phyloP scores from a whole-genome alignment of 2,329 filamentous ascomycete genomes.

The Fusarium lyarnte region DNA sequence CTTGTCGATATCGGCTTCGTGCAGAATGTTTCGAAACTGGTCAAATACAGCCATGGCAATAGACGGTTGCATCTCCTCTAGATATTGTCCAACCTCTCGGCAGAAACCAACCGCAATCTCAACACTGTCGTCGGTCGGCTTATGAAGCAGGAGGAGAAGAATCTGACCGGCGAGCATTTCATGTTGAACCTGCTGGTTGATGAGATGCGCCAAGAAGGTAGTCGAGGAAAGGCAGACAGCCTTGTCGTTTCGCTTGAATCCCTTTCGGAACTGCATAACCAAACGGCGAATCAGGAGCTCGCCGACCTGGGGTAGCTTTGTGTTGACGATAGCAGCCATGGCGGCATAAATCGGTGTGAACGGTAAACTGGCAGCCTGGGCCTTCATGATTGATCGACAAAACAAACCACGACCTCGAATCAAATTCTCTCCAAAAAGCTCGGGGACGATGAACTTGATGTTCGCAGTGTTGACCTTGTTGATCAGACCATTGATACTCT shows the following conservation, averaged over 20 bases:
- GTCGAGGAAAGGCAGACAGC: slow-evolving; percentile 92
- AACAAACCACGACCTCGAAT: slow-evolving; percentile 91
- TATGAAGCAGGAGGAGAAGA: slow-evolving; percentile 87
- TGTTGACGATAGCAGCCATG: slow-evolving; percentile 96
- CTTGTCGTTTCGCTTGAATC: slow-evolving; percentile 96
- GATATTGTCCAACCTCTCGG: slow-evolving; percentile 89
- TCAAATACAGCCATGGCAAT: slow-evolving; percentile 94
- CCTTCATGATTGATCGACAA: slow-evolving; percentile 97
- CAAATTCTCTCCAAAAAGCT: slow-evolving; percentile 94
- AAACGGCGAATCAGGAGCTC: slow-evolving; percentile 87
- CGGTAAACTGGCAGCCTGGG: slow-evolving; percentile 92
- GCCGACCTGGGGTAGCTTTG: slow-evolving; percentile 93
- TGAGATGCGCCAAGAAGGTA: slow-evolving; percentile 93
- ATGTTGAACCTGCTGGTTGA: slow-evolving; percentile 95
- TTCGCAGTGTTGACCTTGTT: slow-evolving; percentile 99
- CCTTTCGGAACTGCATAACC: slow-evolving; percentile 93
- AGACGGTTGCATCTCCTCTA: slow-evolving; percentile 93
- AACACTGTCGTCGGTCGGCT: slow-evolving; percentile 96
- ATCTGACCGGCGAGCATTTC: slow-evolving; percentile 95
- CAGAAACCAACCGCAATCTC: slow-evolving; percentile 96
- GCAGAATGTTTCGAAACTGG: slow-evolving; percentile 92
- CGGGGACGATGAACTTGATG: slow-evolving; percentile 96
- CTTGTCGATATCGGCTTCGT: slow-evolving; percentile 97
- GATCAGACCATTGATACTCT: slow-evolving; percentile 97
- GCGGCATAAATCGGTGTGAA: slow-evolving; percentile 97